These are phyloP conservation scores for Cyclostephanos tholiformis DNA, from an alignment of 108 stramenopile species.

Conservation along the genomic window DNA sequence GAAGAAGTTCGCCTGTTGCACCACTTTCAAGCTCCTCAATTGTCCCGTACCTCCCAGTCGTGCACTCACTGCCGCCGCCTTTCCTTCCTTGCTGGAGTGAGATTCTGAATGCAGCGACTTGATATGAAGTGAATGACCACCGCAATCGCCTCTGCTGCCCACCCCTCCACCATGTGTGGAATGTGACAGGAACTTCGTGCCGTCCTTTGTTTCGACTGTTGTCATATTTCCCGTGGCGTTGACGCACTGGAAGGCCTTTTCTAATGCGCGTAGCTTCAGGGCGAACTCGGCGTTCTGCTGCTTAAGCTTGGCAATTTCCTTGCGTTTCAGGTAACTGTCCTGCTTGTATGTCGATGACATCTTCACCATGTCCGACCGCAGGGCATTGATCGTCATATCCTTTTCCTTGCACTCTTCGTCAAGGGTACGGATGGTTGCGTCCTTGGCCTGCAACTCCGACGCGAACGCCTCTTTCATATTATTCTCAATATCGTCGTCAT, in stretches of 20 bases:
- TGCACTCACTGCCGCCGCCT: slow-evolving; percentile 16
- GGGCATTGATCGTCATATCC: slow-evolving; percentile 44
- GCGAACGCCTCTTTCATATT: slow-evolving; percentile 12
- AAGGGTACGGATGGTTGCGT: slow-evolving; percentile 32
- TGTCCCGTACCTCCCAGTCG: slow-evolving; percentile 14
- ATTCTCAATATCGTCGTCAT: neutral
- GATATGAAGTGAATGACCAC: slow-evolving; percentile 15
- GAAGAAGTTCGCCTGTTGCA: slow-evolving; percentile 8
- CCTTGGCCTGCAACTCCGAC: slow-evolving; percentile 29
- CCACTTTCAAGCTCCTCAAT: neutral
- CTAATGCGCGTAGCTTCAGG: slow-evolving; percentile 52
- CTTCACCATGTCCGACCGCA: slow-evolving; percentile 62
- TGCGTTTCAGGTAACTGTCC: slow-evolving; percentile 54
- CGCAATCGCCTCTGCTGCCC: neutral
- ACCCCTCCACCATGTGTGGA: neutral
- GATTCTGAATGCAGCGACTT: neutral
- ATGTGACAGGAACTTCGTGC: neutral
- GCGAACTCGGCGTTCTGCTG: slow-evolving; percentile 58
- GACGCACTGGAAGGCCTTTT: slow-evolving; percentile 54
- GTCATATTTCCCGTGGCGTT: slow-evolving; percentile 20
- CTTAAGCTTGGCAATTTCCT: slow-evolving; percentile 52
- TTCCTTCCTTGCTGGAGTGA: slow-evolving; percentile 8
- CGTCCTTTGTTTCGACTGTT: neutral
- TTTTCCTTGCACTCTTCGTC: slow-evolving; percentile 43
- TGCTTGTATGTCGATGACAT: slow-evolving; percentile 56